Base-by-base conservation (phyloP, 164 flowering plant genomes). In the Macadamia integrifolia region DNA sequence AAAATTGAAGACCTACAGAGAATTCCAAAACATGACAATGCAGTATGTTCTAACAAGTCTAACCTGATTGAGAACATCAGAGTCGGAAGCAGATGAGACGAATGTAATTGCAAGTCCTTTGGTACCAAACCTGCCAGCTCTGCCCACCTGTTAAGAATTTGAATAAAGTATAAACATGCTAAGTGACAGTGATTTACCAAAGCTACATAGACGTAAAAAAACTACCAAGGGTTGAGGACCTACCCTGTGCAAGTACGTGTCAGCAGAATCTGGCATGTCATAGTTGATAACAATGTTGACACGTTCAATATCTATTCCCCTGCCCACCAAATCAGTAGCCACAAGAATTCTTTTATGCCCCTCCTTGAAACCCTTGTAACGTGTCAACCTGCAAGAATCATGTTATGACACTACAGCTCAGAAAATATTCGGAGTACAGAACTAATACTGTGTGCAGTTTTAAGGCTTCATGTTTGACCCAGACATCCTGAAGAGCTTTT, bases 221-320 rank as follows among this genome's bases (percentile, higher is more conserved):
- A 35, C 5, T 2, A 35, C 40, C 5, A 35, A 18, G 43, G 60
- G 42, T 23, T 23, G 40, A 13, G 42, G 67, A 64, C 82, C 0
- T 66, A 94, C 97, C 90, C 98, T 84, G 77, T 94, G 98, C 42
- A 94, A 75, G 62, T 94, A 94, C 6, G 98, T 92, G 70, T 94
- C 98, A 0, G 98, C 98, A 78, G 96, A 90, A 77, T 94, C 98
- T 3, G 98, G 98, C 98, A 94, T 94, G 79, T 94, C 97, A 83
- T 94, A 94, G 72, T 94, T 94, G 73, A 94, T 90, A 31, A 94
- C 98, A 70, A 94, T 94, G 79, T 94, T 94, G 1, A 94, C 97
- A 9, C 98, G 89, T 67, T 92, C 98, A 70, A 94, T 92, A 71
- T 94, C 98, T 68, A 94, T 94, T 17, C 98, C 98, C 68, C 98